phyloP scores from a whole-genome alignment of 352 stramenopile genomes.

The Globisporangium megalacanthum region DNA sequence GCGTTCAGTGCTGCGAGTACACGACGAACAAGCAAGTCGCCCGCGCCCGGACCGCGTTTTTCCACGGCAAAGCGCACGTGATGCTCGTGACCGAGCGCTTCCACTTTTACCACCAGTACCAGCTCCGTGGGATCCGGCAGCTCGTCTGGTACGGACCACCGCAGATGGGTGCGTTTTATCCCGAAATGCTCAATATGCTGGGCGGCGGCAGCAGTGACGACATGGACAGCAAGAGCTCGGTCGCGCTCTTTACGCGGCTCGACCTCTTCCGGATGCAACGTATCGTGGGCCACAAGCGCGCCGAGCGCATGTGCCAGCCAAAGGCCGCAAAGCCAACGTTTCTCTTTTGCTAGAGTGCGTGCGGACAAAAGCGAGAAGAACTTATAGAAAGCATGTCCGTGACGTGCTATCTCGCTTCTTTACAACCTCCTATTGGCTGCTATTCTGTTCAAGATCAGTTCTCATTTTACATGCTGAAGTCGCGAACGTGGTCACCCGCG shows the following conservation, averaged over 20 bases:
- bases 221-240: slow-evolving; percentile 35
- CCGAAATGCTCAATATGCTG: slow-evolving; percentile 79
- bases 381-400: no score
- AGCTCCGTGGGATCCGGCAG: slow-evolving; percentile 70
- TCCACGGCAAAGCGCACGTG: slow-evolving; percentile 71
- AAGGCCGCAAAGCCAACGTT: no score
- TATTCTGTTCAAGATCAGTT: no score
- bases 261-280: slow-evolving; percentile 66
- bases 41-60: slow-evolving; percentile 64
- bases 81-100: slow-evolving; percentile 82
- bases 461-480: no score
- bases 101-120: slow-evolving; percentile 85
- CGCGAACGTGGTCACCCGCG: no score
- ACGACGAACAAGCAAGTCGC: slow-evolving; percentile 60
- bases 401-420: no score
- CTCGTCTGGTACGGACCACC: slow-evolving; percentile 75
- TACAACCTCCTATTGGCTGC: no score
- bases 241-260: slow-evolving; percentile 57
- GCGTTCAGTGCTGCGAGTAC: slow-evolving; percentile 75
- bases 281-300: slow-evolving; percentile 47
- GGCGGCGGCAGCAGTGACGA: slow-evolving; percentile 7
- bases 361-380: no score
- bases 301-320: no score
- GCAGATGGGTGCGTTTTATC: slow-evolving; percentile 62
- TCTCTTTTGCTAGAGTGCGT: no score